Base-by-base conservation (phyloP, 2,329 filamentous ascomycete species). In the Aspergillus bombycis region DNA sequence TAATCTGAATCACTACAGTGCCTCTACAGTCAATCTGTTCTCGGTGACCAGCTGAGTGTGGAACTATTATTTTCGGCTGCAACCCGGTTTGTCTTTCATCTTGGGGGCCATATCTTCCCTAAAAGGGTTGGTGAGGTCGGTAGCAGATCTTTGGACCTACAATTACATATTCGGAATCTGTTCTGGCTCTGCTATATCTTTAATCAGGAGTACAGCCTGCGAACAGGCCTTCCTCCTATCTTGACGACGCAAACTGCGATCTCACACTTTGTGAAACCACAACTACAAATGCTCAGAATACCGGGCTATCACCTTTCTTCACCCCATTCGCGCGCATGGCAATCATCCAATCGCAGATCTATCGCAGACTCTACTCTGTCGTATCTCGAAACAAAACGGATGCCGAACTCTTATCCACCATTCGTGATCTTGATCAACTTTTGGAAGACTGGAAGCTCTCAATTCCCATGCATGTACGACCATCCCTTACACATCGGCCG, bases 141-240 rank as follows among this genome's bases (percentile, higher is more conserved):
- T 28, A 26, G 34, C 14, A 41, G 34, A 8, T 43, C 45, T 2
- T 45, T 60, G 19, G 28, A n/a, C n/a, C 32, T 23, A 3, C 46
- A 57, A n/a, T 19, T 36, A 7, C 59, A 66, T 43, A 45, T 56
- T 14, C 60, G 62, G 2, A 48, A 45, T 5, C 53, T 66, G 12
- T 66, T 66, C 32, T 66, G 64, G 64, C 43, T 66, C 30, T 52
- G 59, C 55, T 66, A 58, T 19, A 26, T 53, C 2, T 26, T 58
- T 7, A 59, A 62, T 19, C 61, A 61, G 14, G 50, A 60, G 3
- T 54, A 60, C n/a, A 59, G 64, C 28, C 28, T 66, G 21, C 59
- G 62, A 7, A 64, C 62, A 1, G 64, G 62, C 4, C 45, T 65
- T 36, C 60, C 46, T 5, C 64, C 64, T 10, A 50, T 34, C 30